A percentile compares a stretch with the other conserved stretches of the same genome.
Conservation (phyloP, 768 basidiomycete genomes). For the Chlorophyllum brunneum region DNA sequence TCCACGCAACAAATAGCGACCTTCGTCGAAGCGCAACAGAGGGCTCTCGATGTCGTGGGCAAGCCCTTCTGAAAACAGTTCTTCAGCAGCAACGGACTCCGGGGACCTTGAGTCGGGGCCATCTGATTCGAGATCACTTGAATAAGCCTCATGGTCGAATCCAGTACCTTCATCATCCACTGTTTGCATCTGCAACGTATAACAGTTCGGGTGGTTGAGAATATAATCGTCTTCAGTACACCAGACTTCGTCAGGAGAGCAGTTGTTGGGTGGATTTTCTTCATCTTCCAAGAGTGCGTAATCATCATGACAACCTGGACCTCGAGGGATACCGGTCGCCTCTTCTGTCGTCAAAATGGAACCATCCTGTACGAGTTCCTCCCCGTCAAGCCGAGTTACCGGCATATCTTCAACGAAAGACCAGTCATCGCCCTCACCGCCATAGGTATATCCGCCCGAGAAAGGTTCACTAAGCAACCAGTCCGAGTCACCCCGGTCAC, state of each 20-base stretch:
- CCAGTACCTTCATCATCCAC: background rate
- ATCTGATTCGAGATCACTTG: background rate
- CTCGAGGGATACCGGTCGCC: background rate
- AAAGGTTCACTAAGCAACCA: constrained; percentile 9
- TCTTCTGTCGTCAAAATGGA: no score
- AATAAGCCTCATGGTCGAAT: background rate
- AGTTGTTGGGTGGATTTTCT: background rate
- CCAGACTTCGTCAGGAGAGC: background rate
- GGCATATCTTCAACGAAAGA: background rate
- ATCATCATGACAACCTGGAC: background rate
- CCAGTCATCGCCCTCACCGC: background rate
- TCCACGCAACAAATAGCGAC: constrained; percentile 3
- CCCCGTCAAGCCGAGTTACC: background rate
- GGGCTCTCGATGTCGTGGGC: background rate
- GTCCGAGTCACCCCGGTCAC: background rate
- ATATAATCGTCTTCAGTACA: background rate
- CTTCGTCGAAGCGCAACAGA: constrained; percentile 8
- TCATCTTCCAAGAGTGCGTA: background rate
- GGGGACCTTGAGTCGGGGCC: background rate
- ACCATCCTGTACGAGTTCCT: no score
- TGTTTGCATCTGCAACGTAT: no score
- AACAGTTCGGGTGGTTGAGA: no score
- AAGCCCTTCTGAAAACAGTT: constrained; percentile 12
- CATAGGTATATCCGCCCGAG: background rate
- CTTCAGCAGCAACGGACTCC: background rate